phyloP scores from a whole-genome alignment of 2,329 filamentous ascomycete species.

The Gyromitra esculenta region DNA sequence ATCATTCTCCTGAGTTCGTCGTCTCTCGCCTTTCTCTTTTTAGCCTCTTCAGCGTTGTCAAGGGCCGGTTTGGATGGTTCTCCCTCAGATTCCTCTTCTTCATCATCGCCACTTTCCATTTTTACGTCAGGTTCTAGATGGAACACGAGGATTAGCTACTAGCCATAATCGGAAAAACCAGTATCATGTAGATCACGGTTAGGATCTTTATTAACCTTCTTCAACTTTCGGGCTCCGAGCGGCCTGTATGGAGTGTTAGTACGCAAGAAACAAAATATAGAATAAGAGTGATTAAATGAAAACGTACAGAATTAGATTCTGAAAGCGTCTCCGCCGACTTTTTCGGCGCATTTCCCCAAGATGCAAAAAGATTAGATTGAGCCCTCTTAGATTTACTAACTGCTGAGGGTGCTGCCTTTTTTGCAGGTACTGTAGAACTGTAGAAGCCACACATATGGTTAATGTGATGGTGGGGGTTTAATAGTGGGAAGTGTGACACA shows the following conservation, averaged over 20 bases:
- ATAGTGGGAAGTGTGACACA: neutral
- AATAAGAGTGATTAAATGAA: neutral
- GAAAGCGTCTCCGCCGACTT: constrained; percentile 30
- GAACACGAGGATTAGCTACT: neutral
- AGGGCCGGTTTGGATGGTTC: constrained; percentile 24
- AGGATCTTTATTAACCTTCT: constrained; percentile 31
- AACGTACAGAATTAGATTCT: constrained; percentile 44
- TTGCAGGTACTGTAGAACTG: constrained; percentile 29
- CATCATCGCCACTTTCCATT: constrained; percentile 47
- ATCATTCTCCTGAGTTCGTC: constrained; percentile 53
- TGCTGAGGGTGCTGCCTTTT: constrained; percentile 6
- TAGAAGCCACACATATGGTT: neutral
- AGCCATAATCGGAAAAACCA: neutral
- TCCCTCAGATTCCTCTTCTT: constrained; percentile 31
- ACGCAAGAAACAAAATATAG: neutral
- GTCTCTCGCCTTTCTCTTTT: constrained; percentile 42
- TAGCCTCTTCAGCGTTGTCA: constrained; percentile 44
- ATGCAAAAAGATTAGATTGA: constrained; percentile 46
- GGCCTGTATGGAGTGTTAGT: constrained; percentile 13
- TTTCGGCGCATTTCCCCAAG: constrained; percentile 43
- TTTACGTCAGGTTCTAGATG: constrained; percentile 22
- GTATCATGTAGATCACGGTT: neutral
- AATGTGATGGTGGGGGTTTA: neutral
- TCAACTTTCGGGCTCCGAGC: constrained; percentile 42
- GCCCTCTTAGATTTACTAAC: constrained; percentile 34